Evolutionary conservation across 495 filamentous ascomycete genomes (phyloP).

Genomic region (Oleoguttula mirabilis): DNA sequence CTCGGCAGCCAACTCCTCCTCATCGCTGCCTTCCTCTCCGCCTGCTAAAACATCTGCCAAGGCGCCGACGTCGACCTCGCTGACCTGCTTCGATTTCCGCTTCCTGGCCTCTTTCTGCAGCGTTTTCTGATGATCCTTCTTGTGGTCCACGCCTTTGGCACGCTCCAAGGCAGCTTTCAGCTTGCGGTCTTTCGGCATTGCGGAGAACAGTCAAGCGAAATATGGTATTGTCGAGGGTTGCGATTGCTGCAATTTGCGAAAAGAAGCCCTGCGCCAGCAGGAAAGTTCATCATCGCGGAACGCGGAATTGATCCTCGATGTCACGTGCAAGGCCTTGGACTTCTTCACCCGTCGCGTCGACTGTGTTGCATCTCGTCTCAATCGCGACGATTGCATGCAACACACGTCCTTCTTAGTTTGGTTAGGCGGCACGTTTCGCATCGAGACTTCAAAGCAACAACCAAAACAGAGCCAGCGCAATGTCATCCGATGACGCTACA

Average conservation of each 20-base stretch:
- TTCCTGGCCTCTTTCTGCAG: constrained; percentile 32
- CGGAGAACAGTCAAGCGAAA: too few relatives aligned
- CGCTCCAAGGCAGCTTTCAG: constrained; percentile 26
- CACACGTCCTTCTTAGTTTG: too few relatives aligned
- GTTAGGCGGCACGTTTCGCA: too few relatives aligned
- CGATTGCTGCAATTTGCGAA: too few relatives aligned
- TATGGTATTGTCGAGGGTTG: too few relatives aligned
- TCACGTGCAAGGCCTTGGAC: too few relatives aligned
- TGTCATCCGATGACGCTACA: constrained; percentile 9
- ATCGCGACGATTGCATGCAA: too few relatives aligned
- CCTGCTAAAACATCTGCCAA: constrained; percentile 27
- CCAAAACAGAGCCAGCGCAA: neutral
- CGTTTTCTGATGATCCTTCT: constrained; percentile 55
- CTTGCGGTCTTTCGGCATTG: constrained; percentile 25
- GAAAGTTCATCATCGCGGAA: too few relatives aligned
- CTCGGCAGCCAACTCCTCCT: constrained; percentile 6
- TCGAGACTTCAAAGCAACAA: neutral
- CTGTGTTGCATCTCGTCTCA: too few relatives aligned
- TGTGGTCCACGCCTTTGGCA: constrained; percentile 49
- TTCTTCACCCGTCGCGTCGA: too few relatives aligned
- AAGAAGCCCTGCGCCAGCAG: too few relatives aligned
- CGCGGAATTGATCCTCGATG: too few relatives aligned
- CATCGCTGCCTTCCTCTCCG: constrained; percentile 27
- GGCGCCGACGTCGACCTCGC: constrained; percentile 26
- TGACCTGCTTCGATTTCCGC: constrained; percentile 39